These are phyloP conservation scores for Candida silvatica DNA, from an alignment of 805 yeast genomes.

Conservation along the genomic window DNA sequence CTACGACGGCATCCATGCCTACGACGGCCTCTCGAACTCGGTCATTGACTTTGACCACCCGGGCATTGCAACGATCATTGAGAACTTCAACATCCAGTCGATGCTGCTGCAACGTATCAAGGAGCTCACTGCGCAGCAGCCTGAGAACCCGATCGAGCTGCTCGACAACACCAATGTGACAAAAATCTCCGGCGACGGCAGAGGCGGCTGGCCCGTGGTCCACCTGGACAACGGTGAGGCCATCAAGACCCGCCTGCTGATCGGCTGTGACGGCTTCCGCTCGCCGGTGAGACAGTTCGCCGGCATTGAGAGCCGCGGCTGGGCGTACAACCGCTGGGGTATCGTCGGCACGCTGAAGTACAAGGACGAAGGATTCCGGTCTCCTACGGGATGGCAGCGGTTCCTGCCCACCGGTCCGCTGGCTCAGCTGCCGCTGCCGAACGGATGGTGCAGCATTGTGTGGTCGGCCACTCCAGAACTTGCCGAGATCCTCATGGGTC, in stretches of 20 bases:
- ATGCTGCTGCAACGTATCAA: conserved; percentile 50
- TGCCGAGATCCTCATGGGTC: conserved; percentile 50
- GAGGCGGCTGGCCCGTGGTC: conserved; percentile 69
- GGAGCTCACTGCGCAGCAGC: conserved; percentile 26
- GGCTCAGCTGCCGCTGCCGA: conserved; percentile 85
- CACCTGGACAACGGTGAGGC: conserved; percentile 54
- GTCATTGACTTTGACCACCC: conserved; percentile 63
- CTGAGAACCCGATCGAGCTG: conserved; percentile 28
- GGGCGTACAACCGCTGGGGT: conserved; percentile 85
- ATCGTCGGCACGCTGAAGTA: conserved; percentile 84
- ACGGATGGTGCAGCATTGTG: conserved; percentile 79
- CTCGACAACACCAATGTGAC: conserved; percentile 63
- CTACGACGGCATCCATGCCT: conserved; percentile 76
- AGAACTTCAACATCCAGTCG: conserved; percentile 76
- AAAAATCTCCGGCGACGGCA: conserved; percentile 33
- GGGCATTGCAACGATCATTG: conserved; percentile 77
- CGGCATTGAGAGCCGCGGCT: conserved; percentile 79
- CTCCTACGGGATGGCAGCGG: conserved; percentile 81
- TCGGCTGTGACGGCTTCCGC: conserved; percentile 95
- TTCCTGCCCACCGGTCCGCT: conserved; percentile 88
- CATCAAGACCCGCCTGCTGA: conserved; percentile 62
- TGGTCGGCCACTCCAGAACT: conserved; percentile 85
- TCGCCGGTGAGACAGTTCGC: conserved; percentile 86
- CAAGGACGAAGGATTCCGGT: conserved; percentile 60
- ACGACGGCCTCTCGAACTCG: conserved; percentile 74